Percentiles rank a stretch among this genome's conserved stretches.
Conservation (phyloP, 1,284 basidiomycete species). For the Rhodotorula mucilaginosa region DNA sequence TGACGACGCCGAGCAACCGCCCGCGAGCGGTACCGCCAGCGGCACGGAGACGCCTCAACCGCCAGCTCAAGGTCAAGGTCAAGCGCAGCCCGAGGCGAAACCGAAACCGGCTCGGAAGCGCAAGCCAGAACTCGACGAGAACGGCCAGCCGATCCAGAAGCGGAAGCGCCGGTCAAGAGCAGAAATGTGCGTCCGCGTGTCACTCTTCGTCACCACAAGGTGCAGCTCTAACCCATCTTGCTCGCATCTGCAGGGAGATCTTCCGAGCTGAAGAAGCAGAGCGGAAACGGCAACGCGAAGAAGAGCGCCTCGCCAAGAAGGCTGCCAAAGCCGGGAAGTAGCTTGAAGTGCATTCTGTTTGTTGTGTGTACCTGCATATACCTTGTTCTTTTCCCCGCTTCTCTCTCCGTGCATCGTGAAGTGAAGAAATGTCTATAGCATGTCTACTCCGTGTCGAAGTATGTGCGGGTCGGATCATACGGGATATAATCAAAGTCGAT, state of each 20-base stretch:
- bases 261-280: slow-evolving; percentile 21
- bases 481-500: slow-evolving; percentile 16
- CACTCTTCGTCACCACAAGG: not conserved
- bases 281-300: slow-evolving; percentile 14
- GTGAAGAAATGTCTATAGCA: not conserved
- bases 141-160: slow-evolving; percentile 37
- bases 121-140: slow-evolving; percentile 27
- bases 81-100: not conserved
- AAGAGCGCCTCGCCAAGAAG: slow-evolving; percentile 16
- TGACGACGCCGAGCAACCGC: slow-evolving; percentile 34
- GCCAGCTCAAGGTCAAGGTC: not conserved
- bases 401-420: not conserved
- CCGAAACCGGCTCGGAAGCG: slow-evolving; percentile 29
- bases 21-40: slow-evolving; percentile 12
- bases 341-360: not conserved
- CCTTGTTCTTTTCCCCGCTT: not conserved
- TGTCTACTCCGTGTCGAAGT: not conserved
- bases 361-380: not conserved
- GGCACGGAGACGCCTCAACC: slow-evolving; percentile 13
- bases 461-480: not conserved
- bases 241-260: slow-evolving; percentile 2
- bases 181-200: slow-evolving; percentile 22
- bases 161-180: slow-evolving; percentile 30
- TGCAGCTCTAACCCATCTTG: fast-evolving
- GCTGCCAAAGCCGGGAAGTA: slow-evolving; percentile 10